Evolutionary conservation across 116 monocot species (phyloP), one percentile per base, ranked within the genome.

Genomic region (Phalaenopsis hybrid): DNA sequence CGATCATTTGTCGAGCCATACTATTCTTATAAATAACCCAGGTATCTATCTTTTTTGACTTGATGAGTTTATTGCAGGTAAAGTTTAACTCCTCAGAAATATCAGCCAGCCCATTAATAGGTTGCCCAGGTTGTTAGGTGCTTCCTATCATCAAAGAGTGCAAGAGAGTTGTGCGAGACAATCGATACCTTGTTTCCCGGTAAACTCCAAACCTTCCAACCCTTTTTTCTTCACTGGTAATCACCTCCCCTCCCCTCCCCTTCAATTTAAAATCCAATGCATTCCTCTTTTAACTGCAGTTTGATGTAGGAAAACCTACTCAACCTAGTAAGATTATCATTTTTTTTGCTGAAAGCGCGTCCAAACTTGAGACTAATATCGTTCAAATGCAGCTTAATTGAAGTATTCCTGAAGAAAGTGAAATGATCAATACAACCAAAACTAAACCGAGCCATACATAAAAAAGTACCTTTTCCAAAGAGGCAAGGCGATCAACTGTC

Each of bases 401-500:
- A 72, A 37, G 34, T 17, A 75, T 75, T 43, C 43, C 43, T 6
- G 6, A 20, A 73, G 75, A 1, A 75, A 43, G 5, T 72, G 45
- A 75, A 34, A 33, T 34, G 9, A 2, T 37, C 34, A 4, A 33
- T 13, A 37, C 12, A 28, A 4, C 15, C 20, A 70, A 70, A 70
- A 12, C 1, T 33, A 70, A 70, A 70, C 8, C 28, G 1, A 34
- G 20, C 12, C 12, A 34, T 34, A 70, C 65, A 11, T 45, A 75
- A 7, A 16, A 46, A 75, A 8, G 43, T 44, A 95, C 95, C 91
- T 92, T 93, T 57, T 93, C 93, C 81, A 96, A 79, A 23, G 96
- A 96, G 20, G 92, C 96, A 84, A 96, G 93, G 16, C 92, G 90
- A 63, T 96, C 96, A 10, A 96, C 96, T 49, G 96, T 96, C 80